Evolutionary conservation across 139 green algal species (phyloP).

Genomic region (Picochlorum sp.): DNA sequence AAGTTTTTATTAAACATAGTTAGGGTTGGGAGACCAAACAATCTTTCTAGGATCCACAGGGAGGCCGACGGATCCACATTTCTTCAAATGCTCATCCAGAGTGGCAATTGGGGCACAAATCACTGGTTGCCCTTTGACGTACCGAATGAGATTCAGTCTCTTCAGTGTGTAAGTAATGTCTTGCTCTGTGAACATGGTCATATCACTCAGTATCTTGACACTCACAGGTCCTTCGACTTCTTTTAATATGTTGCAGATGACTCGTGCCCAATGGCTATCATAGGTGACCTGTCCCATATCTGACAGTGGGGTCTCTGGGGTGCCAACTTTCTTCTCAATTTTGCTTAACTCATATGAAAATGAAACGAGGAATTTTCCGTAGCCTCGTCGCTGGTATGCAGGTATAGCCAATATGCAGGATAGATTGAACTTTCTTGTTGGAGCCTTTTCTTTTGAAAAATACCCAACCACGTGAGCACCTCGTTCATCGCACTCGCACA

Average conservation of each 20-base stretch:
- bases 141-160: constrained; percentile 70
- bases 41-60: constrained; percentile 57
- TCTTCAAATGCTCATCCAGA: constrained; percentile 60
- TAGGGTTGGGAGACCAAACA: constrained; percentile 61
- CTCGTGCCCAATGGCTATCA: constrained; percentile 86
- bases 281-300: constrained; percentile 89
- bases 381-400: constrained; percentile 92
- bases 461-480: constrained; percentile 90
- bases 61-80: constrained; percentile 45
- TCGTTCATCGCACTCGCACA: constrained; percentile 88
- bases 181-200: constrained; percentile 86
- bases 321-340: constrained; percentile 93
- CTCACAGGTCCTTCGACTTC: constrained; percentile 59
- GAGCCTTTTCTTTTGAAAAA: constrained; percentile 56
- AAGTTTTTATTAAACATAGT: constrained; percentile 1
- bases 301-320: constrained; percentile 87
- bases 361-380: constrained; percentile 95
- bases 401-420: constrained; percentile 96
- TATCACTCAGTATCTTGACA: constrained; percentile 84
- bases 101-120: constrained; percentile 39
- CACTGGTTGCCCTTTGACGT: constrained; percentile 77
- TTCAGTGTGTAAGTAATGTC: constrained; percentile 88
- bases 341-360: constrained; percentile 95
- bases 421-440: constrained; percentile 82
- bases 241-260: constrained; percentile 76